Percentiles rank a stretch among this genome's conserved stretches.
These are phyloP conservation scores for Diaporthe batatas DNA, from an alignment of 2,329 filamentous ascomycete species.

Conservation along the genomic window DNA sequence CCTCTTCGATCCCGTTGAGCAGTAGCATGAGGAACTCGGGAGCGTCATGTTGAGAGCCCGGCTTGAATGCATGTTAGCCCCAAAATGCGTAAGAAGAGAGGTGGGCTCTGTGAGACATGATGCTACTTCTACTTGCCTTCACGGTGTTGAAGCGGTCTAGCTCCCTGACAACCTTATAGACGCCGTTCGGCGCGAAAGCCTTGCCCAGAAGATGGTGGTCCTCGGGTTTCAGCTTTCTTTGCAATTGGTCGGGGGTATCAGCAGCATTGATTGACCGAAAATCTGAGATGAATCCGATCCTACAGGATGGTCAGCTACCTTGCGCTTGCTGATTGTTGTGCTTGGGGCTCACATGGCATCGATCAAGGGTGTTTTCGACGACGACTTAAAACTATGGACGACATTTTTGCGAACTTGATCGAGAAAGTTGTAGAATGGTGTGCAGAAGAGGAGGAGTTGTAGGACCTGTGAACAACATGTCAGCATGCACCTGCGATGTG, in stretches of 20 bases:
- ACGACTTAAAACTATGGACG: constrained; percentile 84
- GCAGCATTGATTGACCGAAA: constrained; percentile 90
- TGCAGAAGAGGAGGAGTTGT: constrained; percentile 94
- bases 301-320: constrained; percentile 51
- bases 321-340: neutral
- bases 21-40: constrained; percentile 97
- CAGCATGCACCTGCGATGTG: neutral
- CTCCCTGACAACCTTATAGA: constrained; percentile 91
- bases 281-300: constrained; percentile 96
- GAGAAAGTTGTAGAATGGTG: constrained; percentile 94
- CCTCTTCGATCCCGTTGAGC: constrained; percentile 91
- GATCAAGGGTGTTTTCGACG: constrained; percentile 88
- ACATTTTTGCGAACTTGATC: constrained; percentile 88
- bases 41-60: constrained; percentile 96
- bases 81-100: neutral
- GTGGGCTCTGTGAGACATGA: constrained; percentile 29
- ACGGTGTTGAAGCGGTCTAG: constrained; percentile 92
- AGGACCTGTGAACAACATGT: constrained; percentile 73
- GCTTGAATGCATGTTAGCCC: constrained; percentile 63
- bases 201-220: constrained; percentile 93
- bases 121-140: constrained; percentile 74
- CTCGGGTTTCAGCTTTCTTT: constrained; percentile 79
- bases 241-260: constrained; percentile 78
- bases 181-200: constrained; percentile 91
- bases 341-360: constrained; percentile 83